Evolutionary conservation across 768 basidiomycete species (phyloP).

Genomic region (Pleurotus salmoneostramineus): DNA sequence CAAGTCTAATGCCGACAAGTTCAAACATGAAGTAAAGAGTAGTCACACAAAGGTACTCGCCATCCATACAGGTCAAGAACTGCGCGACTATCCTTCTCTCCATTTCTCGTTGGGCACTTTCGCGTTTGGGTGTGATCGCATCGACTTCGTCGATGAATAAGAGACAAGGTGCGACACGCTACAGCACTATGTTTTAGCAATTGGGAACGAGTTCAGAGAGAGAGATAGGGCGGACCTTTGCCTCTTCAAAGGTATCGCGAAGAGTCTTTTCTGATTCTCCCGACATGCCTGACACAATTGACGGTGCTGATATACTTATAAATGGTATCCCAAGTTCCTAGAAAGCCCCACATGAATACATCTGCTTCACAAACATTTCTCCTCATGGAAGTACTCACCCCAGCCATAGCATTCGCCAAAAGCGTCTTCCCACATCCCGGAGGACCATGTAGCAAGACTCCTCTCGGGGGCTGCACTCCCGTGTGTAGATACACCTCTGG

Average conservation of each 20-base stretch:
- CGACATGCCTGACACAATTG: slow-evolving; percentile 96
- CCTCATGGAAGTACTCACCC: slow-evolving; percentile 45
- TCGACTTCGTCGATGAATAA: slow-evolving; percentile 98
- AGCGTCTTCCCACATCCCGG: slow-evolving; percentile 97
- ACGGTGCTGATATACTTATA: slow-evolving; percentile 91
- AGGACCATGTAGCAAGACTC: slow-evolving; percentile 91
- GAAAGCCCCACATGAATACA: slow-evolving; percentile 3
- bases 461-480: slow-evolving; percentile 88
- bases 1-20: slow-evolving; percentile 55
- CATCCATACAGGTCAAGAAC: slow-evolving; percentile 98
- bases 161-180: slow-evolving; percentile 90
- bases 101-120: slow-evolving; percentile 98
- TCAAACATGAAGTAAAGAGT: not conserved
- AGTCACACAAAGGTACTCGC: slow-evolving; percentile 39
- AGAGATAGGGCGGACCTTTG: slow-evolving; percentile 57
- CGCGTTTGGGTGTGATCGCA: slow-evolving; percentile 95
- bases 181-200: not conserved
- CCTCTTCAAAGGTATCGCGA: slow-evolving; percentile 95
- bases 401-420: slow-evolving; percentile 92
- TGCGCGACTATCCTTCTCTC: slow-evolving; percentile 96
- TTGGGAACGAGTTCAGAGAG: not conserved
- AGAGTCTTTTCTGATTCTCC: slow-evolving; percentile 98
- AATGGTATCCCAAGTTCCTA: slow-evolving; percentile 93
- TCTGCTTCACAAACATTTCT: not conserved
- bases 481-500: slow-evolving; percentile 95